Base-by-base conservation (phyloP, 2,329 filamentous ascomycete species). In the Fusarium nodosum region DNA sequence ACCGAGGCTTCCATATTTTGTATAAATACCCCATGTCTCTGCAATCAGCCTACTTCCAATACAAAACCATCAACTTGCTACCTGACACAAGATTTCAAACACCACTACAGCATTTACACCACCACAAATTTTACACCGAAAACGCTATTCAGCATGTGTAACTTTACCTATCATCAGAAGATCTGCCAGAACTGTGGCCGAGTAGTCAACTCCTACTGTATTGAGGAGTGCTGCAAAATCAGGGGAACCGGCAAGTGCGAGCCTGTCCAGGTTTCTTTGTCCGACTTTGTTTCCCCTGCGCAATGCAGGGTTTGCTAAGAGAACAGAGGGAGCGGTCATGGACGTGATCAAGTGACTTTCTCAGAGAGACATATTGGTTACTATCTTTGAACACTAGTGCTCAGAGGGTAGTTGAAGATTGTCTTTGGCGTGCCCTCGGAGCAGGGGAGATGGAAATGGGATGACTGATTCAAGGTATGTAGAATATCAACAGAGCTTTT, bases 1-100 rank as follows among this genome's bases (percentile, higher is more conserved):
- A 7, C 15, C 7, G 9, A 18, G 12, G 11, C 10, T 7, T 11
- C 4, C 3, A 4, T 22, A 3, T 2, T n/a, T 15, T 7, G n/a
- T 22, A 47, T 33, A 33, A 31, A 47, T 16, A 22, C 2, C 13
- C 20, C 5, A 15, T 7, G 11, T 7, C 13, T 16, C 11, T 10
- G n/a, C 15, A 9, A 18, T 12, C 15, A 34, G 26, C 7, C 31
- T 34, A 1, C 11, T 34, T n/a, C 12, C 16, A 9, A 15, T n/a
- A 2, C 15, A 18, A 8, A 34, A 34, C 18, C 16, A 50, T n/a
- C 16, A 26, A 13, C 11, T n/a, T 9, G 20, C 28, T 30, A 11
- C 11, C 28, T 30, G 28, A 30, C 28, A 30, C 28, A 30, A 30
- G 28, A 30, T 30, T 9, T 30, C 28, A 30, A 30, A 30, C 28